Evolutionary conservation across 495 filamentous ascomycete genomes (phyloP).

Genomic region (Xylaria acuta): DNA sequence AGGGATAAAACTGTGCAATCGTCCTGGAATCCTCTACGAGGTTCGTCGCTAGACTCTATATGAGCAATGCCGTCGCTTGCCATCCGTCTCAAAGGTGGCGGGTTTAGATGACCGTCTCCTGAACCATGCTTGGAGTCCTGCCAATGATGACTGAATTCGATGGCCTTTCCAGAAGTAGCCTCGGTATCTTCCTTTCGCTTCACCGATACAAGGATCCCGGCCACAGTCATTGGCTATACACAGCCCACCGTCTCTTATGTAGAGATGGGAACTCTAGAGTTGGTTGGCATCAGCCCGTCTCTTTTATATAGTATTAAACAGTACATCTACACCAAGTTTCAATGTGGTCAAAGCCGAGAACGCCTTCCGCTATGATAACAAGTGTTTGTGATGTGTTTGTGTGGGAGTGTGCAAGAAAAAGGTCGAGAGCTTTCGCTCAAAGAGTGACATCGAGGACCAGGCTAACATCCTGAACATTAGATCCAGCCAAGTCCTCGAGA

Average conservation of each 20-base stretch:
- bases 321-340: slow-evolving; percentile 49
- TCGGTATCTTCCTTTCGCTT: slow-evolving; percentile 12
- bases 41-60: slow-evolving; percentile 25
- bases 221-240: slow-evolving; percentile 17
- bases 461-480: slow-evolving; percentile 93
- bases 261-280: slow-evolving; percentile 21
- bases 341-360: slow-evolving; percentile 49
- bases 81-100: slow-evolving; percentile 19
- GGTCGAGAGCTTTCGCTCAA: slow-evolving; percentile 54
- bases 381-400: slow-evolving; percentile 33
- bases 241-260: slow-evolving; percentile 16
- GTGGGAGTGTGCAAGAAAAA: slow-evolving; percentile 40
- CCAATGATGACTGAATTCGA: slow-evolving; percentile 11
- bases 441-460: slow-evolving; percentile 95
- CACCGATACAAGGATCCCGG: slow-evolving; percentile 3
- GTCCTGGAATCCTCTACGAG: slow-evolving; percentile 17
- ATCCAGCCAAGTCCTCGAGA: slow-evolving; percentile 91
- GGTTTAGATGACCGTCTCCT: slow-evolving; percentile 13
- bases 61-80: slow-evolving; percentile 24
- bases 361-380: slow-evolving; percentile 59
- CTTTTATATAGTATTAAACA: slow-evolving; percentile 48
- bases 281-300: slow-evolving; percentile 22
- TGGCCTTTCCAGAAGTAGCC: slow-evolving; percentile 24
- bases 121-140: slow-evolving; percentile 19
- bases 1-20: slow-evolving; percentile 25